phyloP scores from a whole-genome alignment of 345 rosid genomes.

The Citrus medica region DNA sequence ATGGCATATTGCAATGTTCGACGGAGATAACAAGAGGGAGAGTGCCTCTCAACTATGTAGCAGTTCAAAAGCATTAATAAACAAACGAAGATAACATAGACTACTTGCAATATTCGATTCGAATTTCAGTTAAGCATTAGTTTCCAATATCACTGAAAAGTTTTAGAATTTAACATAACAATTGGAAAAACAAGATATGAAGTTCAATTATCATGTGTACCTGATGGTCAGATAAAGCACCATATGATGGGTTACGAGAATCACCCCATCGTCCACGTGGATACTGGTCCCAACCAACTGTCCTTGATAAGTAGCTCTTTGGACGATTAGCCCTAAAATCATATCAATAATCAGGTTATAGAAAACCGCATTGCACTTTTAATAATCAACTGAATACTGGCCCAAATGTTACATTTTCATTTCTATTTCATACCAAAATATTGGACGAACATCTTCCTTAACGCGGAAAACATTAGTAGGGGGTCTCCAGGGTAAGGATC shows the following conservation, averaged over 20 bases:
- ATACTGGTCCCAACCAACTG: slow-evolving; percentile 88
- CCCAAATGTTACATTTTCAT: not conserved
- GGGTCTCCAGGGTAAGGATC: slow-evolving; percentile 90
- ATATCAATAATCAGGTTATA: not conserved
- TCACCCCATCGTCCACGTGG: slow-evolving; percentile 95
- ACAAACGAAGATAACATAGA: not conserved
- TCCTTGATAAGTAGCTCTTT: slow-evolving; percentile 90
- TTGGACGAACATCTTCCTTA: slow-evolving; percentile 94
- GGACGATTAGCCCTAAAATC: slow-evolving; percentile 95
- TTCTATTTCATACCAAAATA: slow-evolving; percentile 65
- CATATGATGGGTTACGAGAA: slow-evolving; percentile 81
- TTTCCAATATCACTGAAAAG: not conserved
- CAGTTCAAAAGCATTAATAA: not conserved
- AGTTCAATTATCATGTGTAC: slow-evolving; percentile 24
- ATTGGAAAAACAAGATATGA: not conserved
- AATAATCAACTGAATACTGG: not conserved
- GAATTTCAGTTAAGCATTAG: not conserved
- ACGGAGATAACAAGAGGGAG: not conserved
- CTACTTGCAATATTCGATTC: not conserved
- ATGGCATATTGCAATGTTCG: not conserved
- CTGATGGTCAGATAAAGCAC: slow-evolving; percentile 85
- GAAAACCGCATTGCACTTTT: not conserved
- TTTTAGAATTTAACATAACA: not conserved
- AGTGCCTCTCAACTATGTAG: not conserved
- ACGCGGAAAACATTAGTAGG: slow-evolving; percentile 87